Evolutionary conservation across 139 green algal species (phyloP).

Genomic region (Micractinium conductrix): DNA sequence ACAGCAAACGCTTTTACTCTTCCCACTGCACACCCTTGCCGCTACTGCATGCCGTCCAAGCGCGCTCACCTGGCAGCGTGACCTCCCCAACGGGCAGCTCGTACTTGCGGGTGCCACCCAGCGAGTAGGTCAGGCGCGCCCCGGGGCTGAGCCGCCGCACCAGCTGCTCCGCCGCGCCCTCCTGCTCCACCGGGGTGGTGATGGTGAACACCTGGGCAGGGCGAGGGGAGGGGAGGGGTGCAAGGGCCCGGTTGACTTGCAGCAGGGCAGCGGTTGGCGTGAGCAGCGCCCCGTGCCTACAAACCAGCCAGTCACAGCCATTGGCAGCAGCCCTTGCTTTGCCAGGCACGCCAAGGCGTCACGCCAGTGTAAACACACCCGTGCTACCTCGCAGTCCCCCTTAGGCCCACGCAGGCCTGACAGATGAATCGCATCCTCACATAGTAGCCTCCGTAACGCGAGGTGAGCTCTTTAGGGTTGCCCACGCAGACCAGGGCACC

Average conservation of each 20-base stretch:
- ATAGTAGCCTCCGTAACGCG: slow-evolving; percentile 74
- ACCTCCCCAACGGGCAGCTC: slow-evolving; percentile 67
- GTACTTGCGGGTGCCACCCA: slow-evolving; percentile 83
- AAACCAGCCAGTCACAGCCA: too few relatives aligned
- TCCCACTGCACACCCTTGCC: too few relatives aligned
- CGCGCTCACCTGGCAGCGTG: slow-evolving; percentile 26
- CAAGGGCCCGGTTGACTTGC: neutral
- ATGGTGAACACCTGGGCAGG: slow-evolving; percentile 77
- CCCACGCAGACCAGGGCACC: slow-evolving; percentile 88
- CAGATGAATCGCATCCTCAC: slow-evolving; percentile 81
- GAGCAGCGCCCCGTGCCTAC: too few relatives aligned
- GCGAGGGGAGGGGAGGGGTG: neutral
- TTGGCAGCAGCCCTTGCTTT: too few relatives aligned
- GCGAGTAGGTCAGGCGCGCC: slow-evolving; percentile 72
- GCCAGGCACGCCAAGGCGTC: too few relatives aligned
- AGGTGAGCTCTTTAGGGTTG: slow-evolving; percentile 88
- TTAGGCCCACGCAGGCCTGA: too few relatives aligned
- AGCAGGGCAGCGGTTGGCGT: too few relatives aligned
- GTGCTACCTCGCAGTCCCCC: neutral
- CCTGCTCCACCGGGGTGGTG: slow-evolving; percentile 64
- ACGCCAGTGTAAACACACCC: neutral
- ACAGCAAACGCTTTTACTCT: too few relatives aligned
- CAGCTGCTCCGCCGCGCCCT: slow-evolving; percentile 53
- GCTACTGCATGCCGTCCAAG: too few relatives aligned
- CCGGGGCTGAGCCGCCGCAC: slow-evolving; percentile 58